Conservation (phyloP, 768 basidiomycete genomes). For the Stropharia rugosoannulata region DNA sequence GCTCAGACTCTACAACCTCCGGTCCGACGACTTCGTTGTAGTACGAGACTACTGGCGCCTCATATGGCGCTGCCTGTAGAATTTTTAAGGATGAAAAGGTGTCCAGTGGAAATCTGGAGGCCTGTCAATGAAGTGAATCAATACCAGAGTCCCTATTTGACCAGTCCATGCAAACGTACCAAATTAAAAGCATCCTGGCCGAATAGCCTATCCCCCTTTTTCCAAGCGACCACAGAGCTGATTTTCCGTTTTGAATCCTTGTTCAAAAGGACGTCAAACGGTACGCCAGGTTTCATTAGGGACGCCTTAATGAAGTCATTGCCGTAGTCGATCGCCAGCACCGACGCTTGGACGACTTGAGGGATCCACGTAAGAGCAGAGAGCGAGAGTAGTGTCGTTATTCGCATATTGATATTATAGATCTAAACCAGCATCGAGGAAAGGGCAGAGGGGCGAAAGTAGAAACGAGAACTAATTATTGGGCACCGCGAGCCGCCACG, state of each 20-base stretch:
- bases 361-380: constrained; percentile 36
- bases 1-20: constrained; percentile 50
- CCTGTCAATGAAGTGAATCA: constrained; percentile 43
- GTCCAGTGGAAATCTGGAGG: constrained; percentile 87
- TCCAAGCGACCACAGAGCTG: constrained; percentile 87
- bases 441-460: neutral
- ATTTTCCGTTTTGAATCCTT: constrained; percentile 98
- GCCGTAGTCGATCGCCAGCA: constrained; percentile 98
- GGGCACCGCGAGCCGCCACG: constrained; percentile 13
- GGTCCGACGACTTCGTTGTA: constrained; percentile 56
- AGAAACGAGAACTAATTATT: constrained; percentile 2
- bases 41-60: constrained; percentile 58
- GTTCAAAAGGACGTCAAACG: constrained; percentile 95
- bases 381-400: constrained; percentile 36
- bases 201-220: constrained; percentile 86
- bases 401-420: constrained; percentile 34
- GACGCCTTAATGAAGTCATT: constrained; percentile 97
- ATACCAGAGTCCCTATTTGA: neutral
- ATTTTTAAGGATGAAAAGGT: constrained; percentile 86
- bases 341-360: constrained; percentile 58
- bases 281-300: constrained; percentile 89
- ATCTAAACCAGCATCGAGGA: constrained; percentile 23
- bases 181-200: constrained; percentile 87
- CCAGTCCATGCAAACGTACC: constrained; percentile 46
- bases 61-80: constrained; percentile 69